Conservation (phyloP, 2,329 filamentous ascomycete genomes). For the Zasmidium cellare region DNA sequence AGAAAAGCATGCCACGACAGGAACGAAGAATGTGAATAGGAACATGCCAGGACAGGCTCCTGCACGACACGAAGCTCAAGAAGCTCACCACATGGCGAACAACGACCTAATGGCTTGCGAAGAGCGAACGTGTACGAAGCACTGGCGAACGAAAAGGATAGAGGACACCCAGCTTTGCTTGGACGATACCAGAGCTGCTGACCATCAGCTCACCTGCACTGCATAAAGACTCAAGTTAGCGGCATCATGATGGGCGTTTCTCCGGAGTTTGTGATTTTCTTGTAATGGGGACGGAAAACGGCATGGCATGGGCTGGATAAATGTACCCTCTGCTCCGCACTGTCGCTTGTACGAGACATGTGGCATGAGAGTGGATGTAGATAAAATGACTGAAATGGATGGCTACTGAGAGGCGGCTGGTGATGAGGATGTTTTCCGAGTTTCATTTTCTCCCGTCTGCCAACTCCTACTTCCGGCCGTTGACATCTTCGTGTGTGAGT, state of each 20-base stretch:
- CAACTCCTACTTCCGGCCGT: too few relatives aligned
- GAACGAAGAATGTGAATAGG: not conserved
- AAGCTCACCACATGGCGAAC: too few relatives aligned
- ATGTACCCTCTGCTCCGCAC: not conserved
- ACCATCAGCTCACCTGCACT: not conserved
- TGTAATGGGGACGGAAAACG: not conserved
- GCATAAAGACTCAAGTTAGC: not conserved
- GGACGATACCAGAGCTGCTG: slow-evolving; percentile 6
- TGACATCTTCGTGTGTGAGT: too few relatives aligned
- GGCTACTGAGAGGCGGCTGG: not conserved
- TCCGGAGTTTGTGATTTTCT: not conserved
- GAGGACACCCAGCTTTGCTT: not conserved
- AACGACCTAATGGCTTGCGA: not conserved
- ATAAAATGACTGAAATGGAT: not conserved
- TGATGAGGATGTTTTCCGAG: not conserved
- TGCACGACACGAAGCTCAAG: not conserved
- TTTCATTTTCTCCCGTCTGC: not conserved
- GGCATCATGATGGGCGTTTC: slow-evolving; percentile 5
- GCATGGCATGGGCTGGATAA: not conserved
- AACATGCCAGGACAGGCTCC: not conserved
- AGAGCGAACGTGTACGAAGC: not conserved
- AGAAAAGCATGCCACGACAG: not conserved
- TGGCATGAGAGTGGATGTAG: not conserved
- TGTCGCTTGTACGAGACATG: not conserved
- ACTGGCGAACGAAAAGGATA: not conserved